Percentiles rank a stretch among this genome's conserved stretches.
phyloP scores from a whole-genome alignment of 192 early-diverging fungal genomes.

The Martensiomyces pterosporus region DNA sequence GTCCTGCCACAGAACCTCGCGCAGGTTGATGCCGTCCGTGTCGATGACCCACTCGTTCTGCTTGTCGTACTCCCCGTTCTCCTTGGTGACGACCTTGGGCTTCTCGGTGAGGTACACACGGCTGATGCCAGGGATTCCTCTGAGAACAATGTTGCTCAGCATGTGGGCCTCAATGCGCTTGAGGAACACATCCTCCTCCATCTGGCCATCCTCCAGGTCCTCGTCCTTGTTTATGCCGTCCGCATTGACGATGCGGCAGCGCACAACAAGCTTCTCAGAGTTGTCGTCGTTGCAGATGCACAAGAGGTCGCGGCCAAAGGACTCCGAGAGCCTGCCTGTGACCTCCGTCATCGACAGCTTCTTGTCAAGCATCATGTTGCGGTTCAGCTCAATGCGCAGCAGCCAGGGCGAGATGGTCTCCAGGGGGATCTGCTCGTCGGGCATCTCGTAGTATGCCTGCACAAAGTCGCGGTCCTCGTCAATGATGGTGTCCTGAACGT shows the following conservation, averaged over 20 bases:
- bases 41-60: constrained; percentile 78
- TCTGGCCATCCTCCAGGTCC: constrained; percentile 52
- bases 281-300: constrained; percentile 89
- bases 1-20: constrained; percentile 77
- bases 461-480: constrained; percentile 90
- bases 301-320: constrained; percentile 76
- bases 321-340: constrained; percentile 69
- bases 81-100: constrained; percentile 36
- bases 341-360: constrained; percentile 81
- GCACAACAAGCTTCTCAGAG: constrained; percentile 77
- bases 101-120: constrained; percentile 65
- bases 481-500: constrained; percentile 72
- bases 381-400: constrained; percentile 71
- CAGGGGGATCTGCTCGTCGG: constrained; percentile 67
- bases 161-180: constrained; percentile 81
- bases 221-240: constrained; percentile 52
- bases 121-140: constrained; percentile 81
- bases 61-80: constrained; percentile 60
- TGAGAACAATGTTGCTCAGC: constrained; percentile 79
- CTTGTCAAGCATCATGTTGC: constrained; percentile 86
- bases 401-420: constrained; percentile 70
- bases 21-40: constrained; percentile 90
- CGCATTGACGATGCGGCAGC: constrained; percentile 79
- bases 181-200: constrained; percentile 87
- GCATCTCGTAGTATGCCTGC: constrained; percentile 73